Percentiles rank a stretch among this genome's conserved stretches.
These are phyloP conservation scores for Spathaspora sp. DNA, from an alignment of 1,139 yeast genomes.

Conservation along the genomic window DNA sequence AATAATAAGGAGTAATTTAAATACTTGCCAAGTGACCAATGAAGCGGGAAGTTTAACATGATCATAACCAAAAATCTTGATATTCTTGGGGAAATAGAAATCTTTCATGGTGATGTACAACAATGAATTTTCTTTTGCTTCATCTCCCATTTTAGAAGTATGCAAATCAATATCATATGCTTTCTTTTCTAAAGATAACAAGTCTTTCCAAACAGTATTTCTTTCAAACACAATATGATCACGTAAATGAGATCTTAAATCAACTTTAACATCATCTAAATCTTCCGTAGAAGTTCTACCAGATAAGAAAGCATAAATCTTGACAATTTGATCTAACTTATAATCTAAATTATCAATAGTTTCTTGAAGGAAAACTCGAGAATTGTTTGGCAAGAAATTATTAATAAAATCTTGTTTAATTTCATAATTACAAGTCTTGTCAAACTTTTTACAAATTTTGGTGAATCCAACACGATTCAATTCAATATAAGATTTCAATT, in stretches of 20 bases:
- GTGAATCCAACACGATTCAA: conserved; percentile 85
- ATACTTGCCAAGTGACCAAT: conserved; percentile 32
- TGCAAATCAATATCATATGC: conserved; percentile 34
- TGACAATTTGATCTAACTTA: conserved; percentile 48
- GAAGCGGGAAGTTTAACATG: conserved; percentile 27
- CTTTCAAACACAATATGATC: conserved; percentile 97
- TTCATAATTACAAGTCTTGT: conserved; percentile 69
- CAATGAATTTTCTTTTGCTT: conserved; percentile 21
- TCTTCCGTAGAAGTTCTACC: conserved; percentile 36
- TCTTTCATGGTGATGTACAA: conserved; percentile 25
- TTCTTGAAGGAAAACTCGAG: conserved; percentile 43
- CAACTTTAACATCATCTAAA: conserved; percentile 57
- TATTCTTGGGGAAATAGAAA: conserved; percentile 22
- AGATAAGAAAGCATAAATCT: conserved; percentile 44
- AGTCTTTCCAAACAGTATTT: conserved; percentile 95
- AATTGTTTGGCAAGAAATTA: conserved; percentile 41
- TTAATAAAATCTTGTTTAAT: conserved; percentile 55
- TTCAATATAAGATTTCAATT: conserved; percentile 77
- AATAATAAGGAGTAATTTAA: conserved; percentile 48
- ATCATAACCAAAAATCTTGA: conserved; percentile 19
- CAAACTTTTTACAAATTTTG: conserved; percentile 87
- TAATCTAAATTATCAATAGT: conserved; percentile 45
- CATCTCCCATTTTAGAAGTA: conserved; percentile 36
- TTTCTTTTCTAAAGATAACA: conserved; percentile 81
- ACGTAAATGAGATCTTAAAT: conserved; percentile 72